These are phyloP conservation scores for Trichoderma brevicompactum DNA, from an alignment of 2,329 filamentous ascomycete genomes.

Conservation along the genomic window DNA sequence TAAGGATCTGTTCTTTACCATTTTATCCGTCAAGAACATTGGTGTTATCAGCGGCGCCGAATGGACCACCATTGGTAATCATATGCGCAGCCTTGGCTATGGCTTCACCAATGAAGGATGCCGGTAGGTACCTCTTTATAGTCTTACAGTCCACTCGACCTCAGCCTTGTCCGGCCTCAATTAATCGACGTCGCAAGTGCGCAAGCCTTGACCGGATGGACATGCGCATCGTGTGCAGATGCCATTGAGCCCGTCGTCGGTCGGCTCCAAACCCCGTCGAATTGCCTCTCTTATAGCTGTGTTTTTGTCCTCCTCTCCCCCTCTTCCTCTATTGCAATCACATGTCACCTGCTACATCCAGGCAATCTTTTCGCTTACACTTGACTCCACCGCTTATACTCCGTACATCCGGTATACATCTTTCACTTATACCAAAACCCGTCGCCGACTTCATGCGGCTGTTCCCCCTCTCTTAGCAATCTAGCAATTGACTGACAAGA, in stretches of 20 bases:
- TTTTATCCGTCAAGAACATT: constrained; percentile 65
- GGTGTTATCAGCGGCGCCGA: constrained; percentile 65
- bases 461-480: too few relatives aligned
- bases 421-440: background rate
- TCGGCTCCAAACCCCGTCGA: background rate
- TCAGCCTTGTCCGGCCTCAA: too few relatives aligned
- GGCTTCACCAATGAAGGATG: constrained; percentile 68
- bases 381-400: background rate
- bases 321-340: background rate
- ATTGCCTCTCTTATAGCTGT: background rate
- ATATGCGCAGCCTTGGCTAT: constrained; percentile 63
- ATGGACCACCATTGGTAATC: constrained; percentile 65
- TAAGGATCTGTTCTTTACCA: constrained; percentile 67
- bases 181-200: background rate
- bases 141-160: background rate
- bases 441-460: too few relatives aligned
- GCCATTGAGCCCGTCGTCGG: background rate
- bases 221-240: background rate
- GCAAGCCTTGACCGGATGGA: background rate
- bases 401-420: background rate
- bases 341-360: background rate
- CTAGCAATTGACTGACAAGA: constrained; percentile 17
- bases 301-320: background rate
- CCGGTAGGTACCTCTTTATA: constrained; percentile 52
- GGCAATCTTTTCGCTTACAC: background rate